Conservation (phyloP, 2,329 filamentous ascomycete species). For the Zymoseptoria brevis region DNA sequence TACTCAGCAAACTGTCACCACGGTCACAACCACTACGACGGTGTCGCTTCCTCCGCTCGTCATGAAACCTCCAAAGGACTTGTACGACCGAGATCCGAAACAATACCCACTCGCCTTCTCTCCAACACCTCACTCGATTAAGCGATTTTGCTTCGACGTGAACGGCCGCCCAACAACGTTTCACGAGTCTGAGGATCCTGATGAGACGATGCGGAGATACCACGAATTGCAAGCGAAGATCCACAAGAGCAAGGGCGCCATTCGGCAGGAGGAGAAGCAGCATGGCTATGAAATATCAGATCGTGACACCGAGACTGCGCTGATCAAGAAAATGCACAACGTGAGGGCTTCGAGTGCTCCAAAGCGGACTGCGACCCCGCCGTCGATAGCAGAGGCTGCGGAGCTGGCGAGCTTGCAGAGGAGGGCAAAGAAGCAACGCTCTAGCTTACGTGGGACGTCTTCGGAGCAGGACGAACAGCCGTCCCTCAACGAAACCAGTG, state of each 20-base stretch:
- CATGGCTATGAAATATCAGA: conserved; percentile 21
- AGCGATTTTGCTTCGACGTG: conserved; percentile 67
- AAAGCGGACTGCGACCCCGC: conserved; percentile 45
- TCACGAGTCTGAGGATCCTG: conserved; percentile 52
- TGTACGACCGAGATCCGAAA: conserved; percentile 70
- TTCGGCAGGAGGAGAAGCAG: conserved; percentile 20
- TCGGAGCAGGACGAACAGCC: conserved; percentile 22
- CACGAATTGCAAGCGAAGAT: conserved; percentile 24
- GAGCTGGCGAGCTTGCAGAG: conserved; percentile 43
- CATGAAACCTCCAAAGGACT: conserved; percentile 62
- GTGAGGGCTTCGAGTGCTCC: conserved; percentile 28
- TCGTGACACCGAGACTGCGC: conserved; percentile 8
- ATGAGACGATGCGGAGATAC: conserved; percentile 43
- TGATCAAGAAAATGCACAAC: conserved; percentile 15
- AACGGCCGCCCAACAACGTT: conserved; percentile 55
- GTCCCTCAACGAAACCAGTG: conserved; percentile 21
- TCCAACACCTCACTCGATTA: conserved; percentile 71
- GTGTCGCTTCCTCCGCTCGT: conserved; percentile 74
- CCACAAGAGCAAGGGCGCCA: conserved; percentile 21
- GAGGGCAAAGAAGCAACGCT: conserved; percentile 43
- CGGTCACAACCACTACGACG: conserved; percentile 85
- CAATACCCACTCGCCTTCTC: conserved; percentile 81
- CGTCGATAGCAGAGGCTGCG: conserved; percentile 48
- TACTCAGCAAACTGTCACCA: conserved; percentile 62
- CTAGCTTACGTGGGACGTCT: conserved; percentile 23